Evolutionary conservation across 805 yeast genomes (phyloP).

Genomic region (Candida sonorensis): DNA sequence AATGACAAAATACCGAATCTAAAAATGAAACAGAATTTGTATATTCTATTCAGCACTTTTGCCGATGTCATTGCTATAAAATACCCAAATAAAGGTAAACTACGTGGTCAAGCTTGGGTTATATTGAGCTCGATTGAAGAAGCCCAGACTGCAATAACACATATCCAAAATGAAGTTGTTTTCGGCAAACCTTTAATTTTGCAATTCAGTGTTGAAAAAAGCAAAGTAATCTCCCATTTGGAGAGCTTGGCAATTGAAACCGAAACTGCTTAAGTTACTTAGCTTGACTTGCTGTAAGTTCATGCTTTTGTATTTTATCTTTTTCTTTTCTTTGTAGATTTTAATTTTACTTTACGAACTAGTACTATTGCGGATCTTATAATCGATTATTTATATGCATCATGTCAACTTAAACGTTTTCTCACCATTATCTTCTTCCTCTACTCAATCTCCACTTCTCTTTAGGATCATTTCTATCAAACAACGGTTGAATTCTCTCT

Average conservation of each 20-base stretch:
- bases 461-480: constrained; percentile 49
- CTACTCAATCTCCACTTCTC: constrained; percentile 74
- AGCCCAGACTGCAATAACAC: constrained; percentile 44
- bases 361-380: too few species aligned
- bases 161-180: constrained; percentile 39
- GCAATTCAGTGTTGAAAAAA: constrained; percentile 33
- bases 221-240: constrained; percentile 17
- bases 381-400: too few species aligned
- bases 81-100: constrained; percentile 33
- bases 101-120: constrained; percentile 66
- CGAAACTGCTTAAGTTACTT: too few species aligned
- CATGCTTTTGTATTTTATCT: too few species aligned
- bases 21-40: constrained; percentile 46
- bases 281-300: too few species aligned
- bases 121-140: constrained; percentile 40
- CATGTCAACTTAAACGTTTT: too few species aligned
- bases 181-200: constrained; percentile 47
- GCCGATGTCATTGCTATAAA: constrained; percentile 57
- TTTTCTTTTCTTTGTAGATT: too few species aligned
- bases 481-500: constrained; percentile 70
- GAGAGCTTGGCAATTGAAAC: too few species aligned
- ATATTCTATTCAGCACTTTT: constrained; percentile 51
- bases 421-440: constrained; percentile 23
- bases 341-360: too few species aligned
- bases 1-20: constrained; percentile 45